Conservation (phyloP, 768 basidiomycete species). For the Lactarius hengduanensis region DNA sequence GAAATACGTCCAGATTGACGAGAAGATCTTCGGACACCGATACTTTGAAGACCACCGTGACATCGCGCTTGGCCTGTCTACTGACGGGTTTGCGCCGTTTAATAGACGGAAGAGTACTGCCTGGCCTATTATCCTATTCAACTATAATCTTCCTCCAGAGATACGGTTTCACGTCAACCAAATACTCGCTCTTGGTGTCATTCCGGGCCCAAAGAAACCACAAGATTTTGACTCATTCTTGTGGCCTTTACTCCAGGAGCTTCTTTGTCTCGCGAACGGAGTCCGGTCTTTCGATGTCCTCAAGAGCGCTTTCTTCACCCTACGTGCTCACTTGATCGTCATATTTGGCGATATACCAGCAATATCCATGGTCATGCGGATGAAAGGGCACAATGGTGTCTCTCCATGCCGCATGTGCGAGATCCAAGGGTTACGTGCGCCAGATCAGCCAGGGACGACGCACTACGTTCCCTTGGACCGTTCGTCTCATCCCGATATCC, state of each 20-base stretch:
- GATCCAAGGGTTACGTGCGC: slow-evolving; percentile 34
- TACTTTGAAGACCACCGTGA: slow-evolving; percentile 43
- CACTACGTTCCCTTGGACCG: slow-evolving; percentile 13
- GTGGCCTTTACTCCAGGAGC: slow-evolving; percentile 33
- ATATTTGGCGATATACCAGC: slow-evolving; percentile 39
- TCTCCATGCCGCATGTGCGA: slow-evolving; percentile 40
- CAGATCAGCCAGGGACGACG: not conserved
- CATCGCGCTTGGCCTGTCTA: slow-evolving; percentile 43
- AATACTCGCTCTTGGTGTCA: slow-evolving; percentile 31
- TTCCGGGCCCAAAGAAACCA: slow-evolving; percentile 34
- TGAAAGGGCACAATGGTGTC: slow-evolving; percentile 45
- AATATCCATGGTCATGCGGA: slow-evolving; percentile 34
- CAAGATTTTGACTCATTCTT: slow-evolving; percentile 36
- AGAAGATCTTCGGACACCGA: slow-evolving; percentile 16
- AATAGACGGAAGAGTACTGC: slow-evolving; percentile 36
- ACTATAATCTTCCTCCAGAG: slow-evolving; percentile 44
- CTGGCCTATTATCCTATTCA: slow-evolving; percentile 45
- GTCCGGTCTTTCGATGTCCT: slow-evolving; percentile 28
- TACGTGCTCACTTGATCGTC: slow-evolving; percentile 35
- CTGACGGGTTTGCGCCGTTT: slow-evolving; percentile 45
- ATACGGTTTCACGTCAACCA: slow-evolving; percentile 30
- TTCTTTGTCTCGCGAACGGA: slow-evolving; percentile 31
- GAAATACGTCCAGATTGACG: not conserved
- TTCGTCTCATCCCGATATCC: not conserved
- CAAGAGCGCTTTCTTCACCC: slow-evolving; percentile 31